These are phyloP conservation scores for Cercophora newfieldiana DNA, from an alignment of 495 filamentous ascomycete species.

Conservation along the genomic window DNA sequence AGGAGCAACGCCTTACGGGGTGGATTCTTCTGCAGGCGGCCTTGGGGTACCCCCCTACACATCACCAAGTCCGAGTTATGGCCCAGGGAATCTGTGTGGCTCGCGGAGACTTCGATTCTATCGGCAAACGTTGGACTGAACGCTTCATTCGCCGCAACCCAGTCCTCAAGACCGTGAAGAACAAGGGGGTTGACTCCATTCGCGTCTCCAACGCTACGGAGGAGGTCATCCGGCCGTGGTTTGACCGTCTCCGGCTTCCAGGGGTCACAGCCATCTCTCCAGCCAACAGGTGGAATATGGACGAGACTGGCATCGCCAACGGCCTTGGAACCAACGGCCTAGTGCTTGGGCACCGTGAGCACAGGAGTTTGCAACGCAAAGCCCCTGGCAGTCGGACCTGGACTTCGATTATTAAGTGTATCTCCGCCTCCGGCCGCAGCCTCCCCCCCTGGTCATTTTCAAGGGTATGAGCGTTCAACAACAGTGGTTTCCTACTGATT, in stretches of 20 bases:
- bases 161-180: neutral
- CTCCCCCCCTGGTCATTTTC: constrained; percentile 15
- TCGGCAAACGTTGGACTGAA: neutral
- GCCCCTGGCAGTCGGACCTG: neutral
- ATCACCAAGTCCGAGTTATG: neutral
- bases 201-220: neutral
- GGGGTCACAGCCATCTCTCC: neutral
- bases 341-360: neutral
- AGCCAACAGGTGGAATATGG: constrained; percentile 7
- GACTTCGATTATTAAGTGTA: constrained; percentile 12
- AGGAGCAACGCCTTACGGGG: neutral
- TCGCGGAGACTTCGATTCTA: neutral
- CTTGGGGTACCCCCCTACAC: neutral
- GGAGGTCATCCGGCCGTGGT: neutral
- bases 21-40: neutral
- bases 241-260: neutral
- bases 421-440: constrained; percentile 2
- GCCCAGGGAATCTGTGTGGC: neutral
- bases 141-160: neutral
- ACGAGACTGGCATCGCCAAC: constrained; percentile 16
- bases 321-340: constrained; percentile 12
- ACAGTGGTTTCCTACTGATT: constrained; percentile 9
- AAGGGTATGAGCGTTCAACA: constrained; percentile 19
- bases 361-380: neutral
- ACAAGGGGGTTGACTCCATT: neutral